Base-by-base conservation (phyloP, 139 green algal genomes). In the Picochlorum sp. region DNA sequence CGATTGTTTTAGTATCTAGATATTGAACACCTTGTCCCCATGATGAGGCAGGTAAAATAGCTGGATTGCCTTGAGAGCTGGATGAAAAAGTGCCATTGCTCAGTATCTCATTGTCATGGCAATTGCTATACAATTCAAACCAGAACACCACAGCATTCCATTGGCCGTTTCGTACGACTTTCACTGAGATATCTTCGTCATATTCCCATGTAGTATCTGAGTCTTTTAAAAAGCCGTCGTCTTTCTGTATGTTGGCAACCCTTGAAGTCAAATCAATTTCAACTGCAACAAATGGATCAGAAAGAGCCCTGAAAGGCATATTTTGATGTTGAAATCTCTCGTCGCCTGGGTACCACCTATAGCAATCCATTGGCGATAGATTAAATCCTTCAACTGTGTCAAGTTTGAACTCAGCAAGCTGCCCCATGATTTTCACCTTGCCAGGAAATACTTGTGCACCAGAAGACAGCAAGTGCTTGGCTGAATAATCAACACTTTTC, bases 61-160 rank as follows among this genome's bases (percentile, higher is more conserved):
- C 15, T 26, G 47, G n/a, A 54, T 54, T 54, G 47, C 15, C 47
- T 7, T 59, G 23, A 55, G 6, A 55, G 18, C 18, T 55, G 47
- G 18, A n/a, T n/a, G 18, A 20, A 55, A 26, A 10, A 20, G 18
- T 55, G 9, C 23, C 2, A 59, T 31, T 54, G 18, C 18, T 26
- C 18, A 54, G 47, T 54, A 54, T 20, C 47, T 26, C 13, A 1
- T 21, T 21, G n/a, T 54, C 11, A 54, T 21, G 1, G 16, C 18
- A 54, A 21, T 20, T 9, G 47, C n/a, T 54, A 13, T 21, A 54
- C 11, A 54, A 13, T 28, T 88, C 73, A 65, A 90, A 91, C 84
- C 84, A 92, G 54, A 88, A 88, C 18, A 74, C 81, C 3, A 92
- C 65, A 5, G 77, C 86, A 62, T 90, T 92, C 68, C 76, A 83